A percentile compares a stretch with the other conserved stretches of the same genome.
These are phyloP conservation scores for Tylopilus rubrobrunneus DNA, from an alignment of 768 basidiomycete genomes.

Conservation along the genomic window DNA sequence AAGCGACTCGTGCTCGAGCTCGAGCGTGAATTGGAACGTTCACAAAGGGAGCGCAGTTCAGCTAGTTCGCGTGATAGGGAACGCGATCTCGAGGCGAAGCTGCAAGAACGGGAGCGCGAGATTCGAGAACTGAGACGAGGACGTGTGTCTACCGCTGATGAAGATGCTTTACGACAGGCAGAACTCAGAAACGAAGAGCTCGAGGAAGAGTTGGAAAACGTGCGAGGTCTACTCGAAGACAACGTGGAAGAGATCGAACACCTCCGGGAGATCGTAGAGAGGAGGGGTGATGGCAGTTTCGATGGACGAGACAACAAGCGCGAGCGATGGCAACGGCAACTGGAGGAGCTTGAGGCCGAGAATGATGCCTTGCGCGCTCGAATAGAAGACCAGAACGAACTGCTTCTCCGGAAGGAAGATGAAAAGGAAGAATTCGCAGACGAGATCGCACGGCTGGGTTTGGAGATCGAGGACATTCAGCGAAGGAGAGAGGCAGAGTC, in stretches of 20 bases:
- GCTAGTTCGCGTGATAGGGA: slow-evolving; percentile 48
- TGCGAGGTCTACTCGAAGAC: slow-evolving; percentile 68
- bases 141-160: slow-evolving; percentile 38
- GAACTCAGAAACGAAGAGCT: slow-evolving; percentile 64
- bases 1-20: slow-evolving; percentile 85
- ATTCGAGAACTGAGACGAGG: slow-evolving; percentile 62
- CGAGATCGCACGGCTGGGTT: slow-evolving; percentile 55
- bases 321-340: slow-evolving; percentile 43
- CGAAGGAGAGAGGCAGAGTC: slow-evolving; percentile 59
- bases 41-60: slow-evolving; percentile 49
- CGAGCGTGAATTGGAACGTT: slow-evolving; percentile 72
- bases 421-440: slow-evolving; percentile 71
- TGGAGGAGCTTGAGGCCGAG: slow-evolving; percentile 59
- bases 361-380: slow-evolving; percentile 57
- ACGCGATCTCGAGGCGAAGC: slow-evolving; percentile 70
- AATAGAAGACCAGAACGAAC: slow-evolving; percentile 56
- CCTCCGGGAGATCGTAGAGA: slow-evolving; percentile 65
- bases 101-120: slow-evolving; percentile 72
- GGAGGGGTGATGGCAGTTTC: slow-evolving; percentile 41
- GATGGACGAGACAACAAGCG: slow-evolving; percentile 38
- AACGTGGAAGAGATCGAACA: slow-evolving; percentile 81
- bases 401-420: slow-evolving; percentile 56
- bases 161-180: slow-evolving; percentile 49
- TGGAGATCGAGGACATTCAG: slow-evolving; percentile 66
- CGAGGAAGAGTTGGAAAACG: slow-evolving; percentile 70